Percentiles rank a stretch among this genome's conserved stretches.
Conservation (phyloP, 176 grass and related monocot genomes). For the Rhipidocladum racemiflorum region DNA sequence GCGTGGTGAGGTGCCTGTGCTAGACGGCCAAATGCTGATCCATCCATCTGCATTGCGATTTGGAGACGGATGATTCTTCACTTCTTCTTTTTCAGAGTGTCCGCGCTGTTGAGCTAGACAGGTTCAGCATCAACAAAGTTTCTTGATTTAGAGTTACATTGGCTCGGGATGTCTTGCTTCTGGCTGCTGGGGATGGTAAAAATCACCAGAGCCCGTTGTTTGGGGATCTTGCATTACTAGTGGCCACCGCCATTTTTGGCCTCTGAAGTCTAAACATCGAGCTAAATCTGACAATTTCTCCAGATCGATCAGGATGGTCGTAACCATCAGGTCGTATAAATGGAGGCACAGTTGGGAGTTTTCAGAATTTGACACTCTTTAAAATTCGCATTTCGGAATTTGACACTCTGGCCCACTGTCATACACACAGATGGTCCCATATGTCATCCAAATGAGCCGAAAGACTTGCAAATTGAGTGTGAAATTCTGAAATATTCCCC, state of each 20-base stretch:
- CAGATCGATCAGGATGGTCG: neutral
- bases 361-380: too few relatives aligned
- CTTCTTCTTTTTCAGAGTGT: neutral
- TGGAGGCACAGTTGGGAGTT: too few relatives aligned
- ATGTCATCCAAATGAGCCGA: too few relatives aligned
- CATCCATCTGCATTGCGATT: neutral
- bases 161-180: neutral
- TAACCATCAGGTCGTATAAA: neutral
- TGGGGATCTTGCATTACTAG: neutral
- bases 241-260: neutral
- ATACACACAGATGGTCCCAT: too few relatives aligned
- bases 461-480: too few relatives aligned
- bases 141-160: neutral
- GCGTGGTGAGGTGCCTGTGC: slow-evolving; percentile 46
- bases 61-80: neutral
- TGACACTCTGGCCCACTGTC: too few relatives aligned
- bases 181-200: neutral
- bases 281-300: neutral
- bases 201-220: neutral
- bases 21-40: neutral
- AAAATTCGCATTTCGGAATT: too few relatives aligned
- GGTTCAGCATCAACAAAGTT: neutral
- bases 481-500: too few relatives aligned
- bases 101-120: neutral
- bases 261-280: neutral